A percentile compares a stretch with the other conserved stretches of the same genome.
Evolutionary conservation across 495 filamentous ascomycete species (phyloP).

Genomic region (Chaetomium cochliodes): DNA sequence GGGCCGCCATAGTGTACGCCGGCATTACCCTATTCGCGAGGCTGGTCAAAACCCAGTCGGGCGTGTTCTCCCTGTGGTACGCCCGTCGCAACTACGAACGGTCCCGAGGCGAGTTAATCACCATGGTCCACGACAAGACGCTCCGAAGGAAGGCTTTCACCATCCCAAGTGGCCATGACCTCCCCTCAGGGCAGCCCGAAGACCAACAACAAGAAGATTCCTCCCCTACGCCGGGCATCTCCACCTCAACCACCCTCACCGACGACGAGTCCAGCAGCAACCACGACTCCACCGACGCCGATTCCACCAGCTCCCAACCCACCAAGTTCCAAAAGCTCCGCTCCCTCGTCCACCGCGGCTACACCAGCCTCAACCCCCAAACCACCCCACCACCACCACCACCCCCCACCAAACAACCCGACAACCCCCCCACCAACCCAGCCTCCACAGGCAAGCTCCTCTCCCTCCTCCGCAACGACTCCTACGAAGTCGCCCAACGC

Average conservation of each 20-base stretch:
- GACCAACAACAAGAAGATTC: constrained; percentile 23
- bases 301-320: constrained; percentile 15
- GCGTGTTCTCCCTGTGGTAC: constrained; percentile 72
- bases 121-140: constrained; percentile 84
- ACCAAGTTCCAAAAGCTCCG: constrained; percentile 17
- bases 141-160: constrained; percentile 70
- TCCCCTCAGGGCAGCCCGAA: background rate
- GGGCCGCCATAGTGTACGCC: constrained; percentile 65
- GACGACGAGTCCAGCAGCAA: constrained; percentile 34
- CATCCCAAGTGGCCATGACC: constrained; percentile 33
- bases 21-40: constrained; percentile 58
- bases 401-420: background rate
- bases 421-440: constrained; percentile 35
- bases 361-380: constrained; percentile 8
- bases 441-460: constrained; percentile 82
- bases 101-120: constrained; percentile 80
- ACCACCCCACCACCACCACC: background rate
- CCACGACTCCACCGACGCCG: constrained; percentile 25
- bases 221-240: constrained; percentile 13
- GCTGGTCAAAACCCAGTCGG: constrained; percentile 61
- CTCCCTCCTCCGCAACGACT: constrained; percentile 74
- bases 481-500: constrained; percentile 75
- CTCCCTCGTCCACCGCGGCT: constrained; percentile 18
- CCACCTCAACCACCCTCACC: constrained; percentile 29
- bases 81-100: constrained; percentile 70